phyloP scores from a whole-genome alignment of 192 early-diverging fungal species.

The Chytriomyces sp. region DNA sequence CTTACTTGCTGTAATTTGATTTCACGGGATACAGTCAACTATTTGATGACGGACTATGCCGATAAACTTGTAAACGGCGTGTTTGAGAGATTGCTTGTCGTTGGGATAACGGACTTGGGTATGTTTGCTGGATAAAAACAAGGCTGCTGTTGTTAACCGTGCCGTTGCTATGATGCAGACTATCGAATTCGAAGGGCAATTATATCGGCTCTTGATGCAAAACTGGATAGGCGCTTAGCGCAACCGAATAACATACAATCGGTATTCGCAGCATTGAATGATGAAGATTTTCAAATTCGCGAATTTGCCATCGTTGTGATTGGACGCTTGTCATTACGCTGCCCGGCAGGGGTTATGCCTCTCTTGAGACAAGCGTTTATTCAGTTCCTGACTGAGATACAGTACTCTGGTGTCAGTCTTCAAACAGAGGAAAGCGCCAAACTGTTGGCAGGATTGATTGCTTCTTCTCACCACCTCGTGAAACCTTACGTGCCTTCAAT shows the following conservation, averaged over 20 bases:
- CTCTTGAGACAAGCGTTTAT: constrained; percentile 72
- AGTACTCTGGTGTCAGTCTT: constrained; percentile 64
- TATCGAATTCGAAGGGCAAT: constrained; percentile 67
- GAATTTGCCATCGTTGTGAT: constrained; percentile 74
- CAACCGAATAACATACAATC: constrained; percentile 81
- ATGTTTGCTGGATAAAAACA: not conserved
- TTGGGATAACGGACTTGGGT: constrained; percentile 37
- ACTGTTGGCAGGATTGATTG: constrained; percentile 69
- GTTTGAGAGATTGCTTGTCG: constrained; percentile 28
- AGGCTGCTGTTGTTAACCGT: not conserved
- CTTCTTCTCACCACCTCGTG: constrained; percentile 71
- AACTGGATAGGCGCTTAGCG: constrained; percentile 76
- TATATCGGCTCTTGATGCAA: constrained; percentile 67
- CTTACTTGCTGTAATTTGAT: constrained; percentile 44
- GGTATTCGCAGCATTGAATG: constrained; percentile 79
- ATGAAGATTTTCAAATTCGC: constrained; percentile 80
- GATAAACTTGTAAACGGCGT: constrained; percentile 25
- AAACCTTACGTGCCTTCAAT: constrained; percentile 83
- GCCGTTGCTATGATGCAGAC: constrained; percentile 31
- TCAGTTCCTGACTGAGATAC: constrained; percentile 79
- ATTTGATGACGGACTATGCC: constrained; percentile 15
- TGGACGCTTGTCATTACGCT: constrained; percentile 73
- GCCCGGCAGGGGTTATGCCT: constrained; percentile 84
- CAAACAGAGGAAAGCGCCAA: constrained; percentile 80
- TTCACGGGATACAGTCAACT: constrained; percentile 29